Evolutionary conservation across 495 filamentous ascomycete species (phyloP).

Genomic region (Amorphotheca resinae): DNA sequence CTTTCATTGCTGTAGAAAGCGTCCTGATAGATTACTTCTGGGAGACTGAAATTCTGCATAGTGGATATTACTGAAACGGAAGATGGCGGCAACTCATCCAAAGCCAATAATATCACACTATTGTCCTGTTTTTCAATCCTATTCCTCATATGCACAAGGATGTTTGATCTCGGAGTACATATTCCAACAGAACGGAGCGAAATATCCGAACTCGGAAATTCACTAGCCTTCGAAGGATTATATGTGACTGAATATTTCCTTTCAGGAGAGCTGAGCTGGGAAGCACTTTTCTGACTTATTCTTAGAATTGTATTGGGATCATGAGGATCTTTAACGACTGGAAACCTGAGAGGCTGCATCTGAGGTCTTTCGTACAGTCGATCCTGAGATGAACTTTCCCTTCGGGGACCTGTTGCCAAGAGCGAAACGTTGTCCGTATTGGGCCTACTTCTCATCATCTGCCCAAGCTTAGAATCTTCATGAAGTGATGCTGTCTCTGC

Average conservation of each 20-base stretch:
- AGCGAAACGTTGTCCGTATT: background rate
- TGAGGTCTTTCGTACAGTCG: background rate
- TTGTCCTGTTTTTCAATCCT: constrained; percentile 1
- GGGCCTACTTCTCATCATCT: too few species aligned
- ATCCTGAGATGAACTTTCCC: constrained; percentile 8
- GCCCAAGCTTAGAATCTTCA: too few species aligned
- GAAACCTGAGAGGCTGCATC: constrained; percentile 42
- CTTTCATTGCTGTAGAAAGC: constrained; percentile 76
- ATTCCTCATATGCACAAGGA: constrained; percentile 8
- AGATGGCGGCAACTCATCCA: constrained; percentile 27
- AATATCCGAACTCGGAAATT: background rate
- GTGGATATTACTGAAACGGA: constrained; percentile 28
- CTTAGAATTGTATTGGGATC: constrained; percentile 49
- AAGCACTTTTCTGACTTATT: constrained; percentile 50
- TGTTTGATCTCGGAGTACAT: constrained; percentile 1
- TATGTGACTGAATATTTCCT: constrained; percentile 30
- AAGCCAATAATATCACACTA: constrained; percentile 20
- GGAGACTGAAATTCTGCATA: constrained; percentile 29
- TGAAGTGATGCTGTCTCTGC: too few species aligned
- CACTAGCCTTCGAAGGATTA: constrained; percentile 7
- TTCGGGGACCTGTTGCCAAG: background rate
- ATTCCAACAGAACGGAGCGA: background rate
- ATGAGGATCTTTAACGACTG: constrained; percentile 69
- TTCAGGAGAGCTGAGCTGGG: constrained; percentile 24
- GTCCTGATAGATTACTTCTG: constrained; percentile 64